Conservation (phyloP, 768 basidiomycete species). For the Suillus tomentosus region DNA sequence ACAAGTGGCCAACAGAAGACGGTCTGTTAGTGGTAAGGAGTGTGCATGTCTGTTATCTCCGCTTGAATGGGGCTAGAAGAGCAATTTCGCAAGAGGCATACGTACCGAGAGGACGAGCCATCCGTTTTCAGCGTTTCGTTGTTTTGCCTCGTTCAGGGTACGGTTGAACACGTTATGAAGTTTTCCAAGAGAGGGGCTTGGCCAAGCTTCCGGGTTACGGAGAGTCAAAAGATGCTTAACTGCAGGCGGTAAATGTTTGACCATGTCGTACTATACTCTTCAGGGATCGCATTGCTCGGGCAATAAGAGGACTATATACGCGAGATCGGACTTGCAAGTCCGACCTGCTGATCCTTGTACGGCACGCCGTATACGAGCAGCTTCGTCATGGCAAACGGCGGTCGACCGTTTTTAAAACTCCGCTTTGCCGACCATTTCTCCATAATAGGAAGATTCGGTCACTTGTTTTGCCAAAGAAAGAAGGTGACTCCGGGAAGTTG, state of each 20-base stretch:
- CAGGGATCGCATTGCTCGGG: background rate
- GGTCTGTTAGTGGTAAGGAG: conserved; percentile 83
- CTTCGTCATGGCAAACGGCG: no score
- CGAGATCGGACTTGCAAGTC: background rate
- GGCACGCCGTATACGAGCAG: conserved; percentile 2
- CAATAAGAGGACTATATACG: conserved; percentile 4
- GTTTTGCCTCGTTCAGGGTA: conserved; percentile 67
- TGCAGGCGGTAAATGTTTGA: conserved; percentile 56
- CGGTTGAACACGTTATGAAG: conserved; percentile 58
- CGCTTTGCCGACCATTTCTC: no score
- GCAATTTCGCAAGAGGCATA: conserved; percentile 19
- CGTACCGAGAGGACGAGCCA: conserved; percentile 81
- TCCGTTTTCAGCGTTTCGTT: conserved; percentile 67
- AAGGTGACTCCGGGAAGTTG: no score
- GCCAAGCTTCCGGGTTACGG: conserved; percentile 61
- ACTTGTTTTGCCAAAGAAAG: no score
- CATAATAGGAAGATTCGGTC: no score
- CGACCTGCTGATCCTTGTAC: conserved; percentile 7
- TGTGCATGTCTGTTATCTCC: conserved; percentile 69
- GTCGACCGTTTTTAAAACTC: no score
- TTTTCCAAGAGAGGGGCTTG: conserved; percentile 54
- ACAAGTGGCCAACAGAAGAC: conserved; percentile 75
- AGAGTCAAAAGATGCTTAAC: conserved; percentile 75
- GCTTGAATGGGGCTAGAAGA: conserved; percentile 31
- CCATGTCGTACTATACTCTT: conserved; percentile 24